Evolutionary conservation across 2,329 filamentous ascomycete genomes (phyloP).

Genomic region (Beauveria sp.): DNA sequence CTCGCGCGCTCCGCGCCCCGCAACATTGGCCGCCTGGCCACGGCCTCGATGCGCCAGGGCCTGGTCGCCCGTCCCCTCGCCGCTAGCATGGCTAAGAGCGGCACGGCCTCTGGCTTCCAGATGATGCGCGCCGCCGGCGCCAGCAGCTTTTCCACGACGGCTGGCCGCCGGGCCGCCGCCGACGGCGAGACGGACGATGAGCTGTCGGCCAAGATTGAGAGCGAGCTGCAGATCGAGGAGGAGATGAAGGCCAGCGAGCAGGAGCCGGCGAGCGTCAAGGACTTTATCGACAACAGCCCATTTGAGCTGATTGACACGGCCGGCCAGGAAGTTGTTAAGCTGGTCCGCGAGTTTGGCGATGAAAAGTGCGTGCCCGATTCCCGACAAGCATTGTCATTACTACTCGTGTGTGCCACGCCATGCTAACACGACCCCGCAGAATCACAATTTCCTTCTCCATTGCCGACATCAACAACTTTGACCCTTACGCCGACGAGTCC

Average conservation of each 20-base stretch:
- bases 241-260: constrained; percentile 68
- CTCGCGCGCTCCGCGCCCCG: constrained; percentile 61
- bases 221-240: constrained; percentile 76
- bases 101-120: constrained; percentile 14
- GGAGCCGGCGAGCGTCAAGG: constrained; percentile 69
- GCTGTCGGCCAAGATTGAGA: constrained; percentile 76
- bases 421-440: constrained; percentile 17
- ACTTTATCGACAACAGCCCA: constrained; percentile 78
- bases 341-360: constrained; percentile 75
- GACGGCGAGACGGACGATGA: constrained; percentile 60
- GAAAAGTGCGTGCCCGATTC: constrained; percentile 60
- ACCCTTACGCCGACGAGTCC: constrained; percentile 30
- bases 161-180: constrained; percentile 33
- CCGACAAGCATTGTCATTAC: too few relatives aligned
- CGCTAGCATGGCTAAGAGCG: constrained; percentile 23
- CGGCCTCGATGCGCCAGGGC: constrained; percentile 42
- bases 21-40: constrained; percentile 49
- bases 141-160: constrained; percentile 41
- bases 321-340: constrained; percentile 80
- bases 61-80: constrained; percentile 35
- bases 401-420: too few relatives aligned
- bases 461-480: constrained; percentile 32
- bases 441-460: constrained; percentile 38
- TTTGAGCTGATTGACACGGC: constrained; percentile 77
- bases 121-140: constrained; percentile 27